Percentiles rank a stretch among this genome's conserved stretches.
phyloP scores from a whole-genome alignment of 108 stramenopile genomes.

The Skeletonema marinoi region DNA sequence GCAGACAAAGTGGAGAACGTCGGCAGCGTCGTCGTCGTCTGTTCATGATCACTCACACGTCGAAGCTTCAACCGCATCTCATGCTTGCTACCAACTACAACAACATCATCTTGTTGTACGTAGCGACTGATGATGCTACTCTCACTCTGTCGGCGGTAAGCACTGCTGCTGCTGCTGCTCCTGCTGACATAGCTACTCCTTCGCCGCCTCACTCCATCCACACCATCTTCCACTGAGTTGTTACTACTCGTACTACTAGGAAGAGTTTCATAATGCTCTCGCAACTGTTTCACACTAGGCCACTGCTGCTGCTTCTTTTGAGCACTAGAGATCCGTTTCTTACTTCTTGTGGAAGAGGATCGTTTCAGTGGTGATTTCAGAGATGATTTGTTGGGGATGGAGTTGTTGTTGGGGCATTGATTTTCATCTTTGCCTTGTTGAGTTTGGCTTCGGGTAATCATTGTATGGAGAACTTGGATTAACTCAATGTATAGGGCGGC shows the following conservation, averaged over 20 bases:
- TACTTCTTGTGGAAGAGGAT: neutral
- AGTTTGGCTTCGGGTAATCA: neutral
- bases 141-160: neutral
- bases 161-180: neutral
- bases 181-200: neutral
- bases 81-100: neutral
- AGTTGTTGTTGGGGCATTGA: constrained; percentile 12
- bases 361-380: neutral
- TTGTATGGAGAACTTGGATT: neutral
- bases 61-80: neutral
- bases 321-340: neutral
- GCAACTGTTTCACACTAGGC: neutral
- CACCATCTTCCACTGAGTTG: neutral
- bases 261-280: neutral
- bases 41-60: neutral
- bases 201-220: neutral
- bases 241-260: neutral
- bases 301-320: neutral
- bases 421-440: constrained; percentile 11
- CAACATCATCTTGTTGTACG: neutral
- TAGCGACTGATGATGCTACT: neutral
- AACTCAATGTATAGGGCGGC: no score
- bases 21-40: no score
- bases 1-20: no score
- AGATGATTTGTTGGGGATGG: neutral